Evolutionary conservation across 1,139 yeast species (phyloP), one percentile per base, ranked within the genome.

Genomic region (Debaryomycetaceae sp.): DNA sequence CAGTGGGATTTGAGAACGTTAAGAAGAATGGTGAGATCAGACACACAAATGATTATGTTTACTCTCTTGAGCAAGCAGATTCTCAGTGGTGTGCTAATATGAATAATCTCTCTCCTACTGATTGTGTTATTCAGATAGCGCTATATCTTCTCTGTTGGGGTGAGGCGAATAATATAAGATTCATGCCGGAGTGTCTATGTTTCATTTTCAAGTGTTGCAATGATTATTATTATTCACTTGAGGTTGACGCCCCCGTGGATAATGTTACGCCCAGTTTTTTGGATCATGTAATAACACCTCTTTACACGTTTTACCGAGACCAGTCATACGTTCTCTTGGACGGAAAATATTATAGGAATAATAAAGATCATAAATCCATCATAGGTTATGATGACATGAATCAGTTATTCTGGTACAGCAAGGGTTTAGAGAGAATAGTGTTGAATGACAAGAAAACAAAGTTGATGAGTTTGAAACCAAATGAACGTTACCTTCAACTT

Each of bases 141-240:
- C 62, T 89, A 8, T 89, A 83, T 54, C 69, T 89, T 20, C 65
- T 87, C 48, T 80, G 87, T 53, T 89, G 97, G 97, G 95, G 96
- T 0, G 97, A 89, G 60, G 90, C 96, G 0, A 87, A 86, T 56
- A 91, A 87, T 55, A 62, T 87, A 2, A 68, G 96, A 45, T 87
- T 85, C 55, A 80, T 88, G 76, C 96, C 97, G 0, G 97, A 89
- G 57, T 87, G 95, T 56, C 60, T 89, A 17, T 87, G 93, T 47
- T 89, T 88, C 55, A 77, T 89, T 17, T 87, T 78, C 64, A 86
- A 87, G 55, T 84, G 95, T 53, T 86, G 93, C 37, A 75, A 78
- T 44, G 96, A 88, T 56, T 77, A 77, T 52, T 85, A 81, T 59
- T 72, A 72, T 49, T 72, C 81, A 0, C 52, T 74, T 37, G 70